phyloP scores from a whole-genome alignment of 208 protist genomes.

The Entamoeba dispar region DNA sequence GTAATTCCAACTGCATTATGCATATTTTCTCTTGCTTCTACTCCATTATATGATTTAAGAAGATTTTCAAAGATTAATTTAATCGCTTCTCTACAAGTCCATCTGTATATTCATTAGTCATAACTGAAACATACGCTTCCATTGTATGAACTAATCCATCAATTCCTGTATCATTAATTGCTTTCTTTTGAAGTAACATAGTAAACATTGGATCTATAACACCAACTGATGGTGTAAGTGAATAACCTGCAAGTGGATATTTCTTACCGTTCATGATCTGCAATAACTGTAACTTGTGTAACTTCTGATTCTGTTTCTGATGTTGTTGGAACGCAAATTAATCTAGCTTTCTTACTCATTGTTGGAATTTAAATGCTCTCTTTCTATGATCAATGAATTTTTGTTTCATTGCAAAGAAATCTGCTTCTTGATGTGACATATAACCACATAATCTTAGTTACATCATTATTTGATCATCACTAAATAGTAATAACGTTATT shows the following conservation, averaged over 20 bases:
- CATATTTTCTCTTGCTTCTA: slow-evolving; percentile 14
- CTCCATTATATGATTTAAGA: slow-evolving; percentile 35
- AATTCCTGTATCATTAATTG: slow-evolving; percentile 51
- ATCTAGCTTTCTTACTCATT: background rate
- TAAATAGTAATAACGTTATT: slow-evolving; percentile 27
- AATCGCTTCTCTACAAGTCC: slow-evolving; percentile 27
- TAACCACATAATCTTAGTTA: slow-evolving; percentile 49
- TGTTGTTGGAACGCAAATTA: slow-evolving; percentile 46
- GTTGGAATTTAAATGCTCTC: slow-evolving; percentile 22
- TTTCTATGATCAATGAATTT: slow-evolving; percentile 28
- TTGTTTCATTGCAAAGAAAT: slow-evolving; percentile 5
- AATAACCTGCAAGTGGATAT: slow-evolving; percentile 34
- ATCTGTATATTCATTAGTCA: slow-evolving; percentile 39
- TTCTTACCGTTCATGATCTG: slow-evolving; percentile 27
- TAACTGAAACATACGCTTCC: slow-evolving; percentile 43
- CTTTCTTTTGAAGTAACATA: slow-evolving; percentile 39
- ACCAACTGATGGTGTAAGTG: slow-evolving; percentile 45
- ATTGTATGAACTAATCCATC: slow-evolving; percentile 55
- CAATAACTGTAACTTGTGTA: slow-evolving; percentile 51
- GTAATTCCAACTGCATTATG: slow-evolving; percentile 44
- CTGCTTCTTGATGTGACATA: slow-evolving; percentile 25
- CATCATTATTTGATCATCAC: slow-evolving; percentile 54
- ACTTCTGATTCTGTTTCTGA: slow-evolving; percentile 57
- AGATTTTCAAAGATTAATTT: slow-evolving; percentile 43
- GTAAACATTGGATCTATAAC: slow-evolving; percentile 32